phyloP scores from a whole-genome alignment of 176 grass and related monocot species.

The maize (Zea mays) region DNA sequence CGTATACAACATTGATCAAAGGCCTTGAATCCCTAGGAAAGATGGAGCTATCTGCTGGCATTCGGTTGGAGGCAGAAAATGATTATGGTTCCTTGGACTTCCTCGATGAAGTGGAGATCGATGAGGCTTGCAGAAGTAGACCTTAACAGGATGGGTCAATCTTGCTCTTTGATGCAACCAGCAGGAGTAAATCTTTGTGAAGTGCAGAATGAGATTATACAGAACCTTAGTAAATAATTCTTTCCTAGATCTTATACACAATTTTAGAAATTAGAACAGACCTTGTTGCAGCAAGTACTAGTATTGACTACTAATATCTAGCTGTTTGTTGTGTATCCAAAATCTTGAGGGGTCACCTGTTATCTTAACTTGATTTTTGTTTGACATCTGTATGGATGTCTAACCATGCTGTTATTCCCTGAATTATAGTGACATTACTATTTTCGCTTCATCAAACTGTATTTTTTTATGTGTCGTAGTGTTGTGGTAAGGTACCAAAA shows the following conservation, averaged over 20 bases:
- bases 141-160: conserved; percentile 28
- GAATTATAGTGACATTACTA: conserved; percentile 6
- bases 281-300: conserved; percentile 4
- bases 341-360: neutral
- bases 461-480: neutral
- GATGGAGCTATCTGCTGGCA: conserved; percentile 46
- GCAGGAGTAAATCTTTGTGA: neutral
- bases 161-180: neutral
- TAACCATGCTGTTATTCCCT: neutral
- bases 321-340: neutral
- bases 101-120: conserved; percentile 45
- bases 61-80: conserved; percentile 63
- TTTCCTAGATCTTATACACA: neutral
- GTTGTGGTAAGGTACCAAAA: too few species aligned
- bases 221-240: neutral
- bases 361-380: neutral
- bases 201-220: neutral
- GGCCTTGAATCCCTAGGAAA: conserved; percentile 64
- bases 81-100: conserved; percentile 58
- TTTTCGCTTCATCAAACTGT: neutral
- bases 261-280: conserved; percentile 22
- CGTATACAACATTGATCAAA: conserved; percentile 60
- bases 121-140: conserved; percentile 4
- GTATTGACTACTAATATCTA: neutral
- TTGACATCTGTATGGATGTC: neutral